A percentile compares a stretch with the other conserved stretches of the same genome.
phyloP scores from a whole-genome alignment of 1,284 basidiomycete species.

The Moesziomyces sp. region DNA sequence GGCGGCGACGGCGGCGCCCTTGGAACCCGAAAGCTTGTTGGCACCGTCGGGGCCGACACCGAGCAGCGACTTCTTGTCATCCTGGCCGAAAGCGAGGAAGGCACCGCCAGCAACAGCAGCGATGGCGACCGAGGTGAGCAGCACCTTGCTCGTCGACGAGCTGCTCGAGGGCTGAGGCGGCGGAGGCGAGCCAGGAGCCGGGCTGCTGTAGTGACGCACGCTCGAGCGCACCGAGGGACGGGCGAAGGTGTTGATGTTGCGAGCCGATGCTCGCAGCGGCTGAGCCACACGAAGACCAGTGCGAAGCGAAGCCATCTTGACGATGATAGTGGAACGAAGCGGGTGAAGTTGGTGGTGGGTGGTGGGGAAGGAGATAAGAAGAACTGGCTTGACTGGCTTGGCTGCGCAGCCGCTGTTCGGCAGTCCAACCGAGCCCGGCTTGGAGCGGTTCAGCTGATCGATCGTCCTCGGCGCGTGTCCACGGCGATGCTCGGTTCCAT shows the following conservation, averaged over 20 bases:
- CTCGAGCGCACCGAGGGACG: constrained; percentile 34
- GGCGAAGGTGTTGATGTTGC: constrained; percentile 36
- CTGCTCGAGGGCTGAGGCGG: constrained; percentile 38
- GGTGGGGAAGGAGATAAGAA: constrained; percentile 3
- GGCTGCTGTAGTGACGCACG: constrained; percentile 50
- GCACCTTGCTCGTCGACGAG: constrained; percentile 41
- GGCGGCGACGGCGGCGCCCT: constrained; percentile 25
- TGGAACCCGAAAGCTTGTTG: constrained; percentile 52
- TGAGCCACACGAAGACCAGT: constrained; percentile 49
- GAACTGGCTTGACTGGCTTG: background rate
- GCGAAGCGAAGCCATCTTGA: constrained; percentile 52
- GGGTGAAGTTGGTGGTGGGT: constrained; percentile 3
- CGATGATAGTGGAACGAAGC: background rate
- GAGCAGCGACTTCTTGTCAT: constrained; percentile 45
- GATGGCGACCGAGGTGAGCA: constrained; percentile 49
- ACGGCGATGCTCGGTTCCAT: background rate
- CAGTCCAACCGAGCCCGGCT: background rate
- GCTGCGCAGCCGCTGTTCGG: background rate
- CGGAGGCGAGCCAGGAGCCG: constrained; percentile 42
- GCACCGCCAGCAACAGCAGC: constrained; percentile 46
- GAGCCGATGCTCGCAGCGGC: constrained; percentile 35
- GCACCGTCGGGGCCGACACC: constrained; percentile 50
- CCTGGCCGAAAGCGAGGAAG: constrained; percentile 41
- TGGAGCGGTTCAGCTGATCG: background rate
- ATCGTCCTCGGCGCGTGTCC: background rate